Evolutionary conservation across 1,284 basidiomycete genomes (phyloP).

Genomic region (Cerioporus squamosus): DNA sequence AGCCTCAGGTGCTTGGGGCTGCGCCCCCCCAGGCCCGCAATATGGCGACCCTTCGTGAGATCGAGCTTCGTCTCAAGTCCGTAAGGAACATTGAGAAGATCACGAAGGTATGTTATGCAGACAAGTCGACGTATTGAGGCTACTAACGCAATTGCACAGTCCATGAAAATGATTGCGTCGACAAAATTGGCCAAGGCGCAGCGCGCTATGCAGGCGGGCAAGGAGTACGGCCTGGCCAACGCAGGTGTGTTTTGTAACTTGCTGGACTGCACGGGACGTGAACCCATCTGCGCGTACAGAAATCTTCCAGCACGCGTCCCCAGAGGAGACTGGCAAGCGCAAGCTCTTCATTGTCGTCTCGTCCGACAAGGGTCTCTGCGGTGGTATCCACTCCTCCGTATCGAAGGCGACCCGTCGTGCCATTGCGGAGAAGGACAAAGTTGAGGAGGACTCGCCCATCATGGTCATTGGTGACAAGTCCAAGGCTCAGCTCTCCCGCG

Average conservation of each 20-base stretch:
- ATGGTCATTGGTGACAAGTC: slow-evolving; percentile 98
- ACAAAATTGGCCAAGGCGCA: slow-evolving; percentile 97
- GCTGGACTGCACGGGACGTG: background rate
- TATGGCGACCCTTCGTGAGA: slow-evolving; percentile 97
- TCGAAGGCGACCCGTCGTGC: slow-evolving; percentile 86
- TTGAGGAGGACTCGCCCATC: slow-evolving; percentile 69
- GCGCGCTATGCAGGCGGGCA: slow-evolving; percentile 92
- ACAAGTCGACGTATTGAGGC: background rate
- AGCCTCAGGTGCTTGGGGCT: slow-evolving; percentile 61
- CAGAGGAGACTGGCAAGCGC: slow-evolving; percentile 65
- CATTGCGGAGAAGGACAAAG: slow-evolving; percentile 52
- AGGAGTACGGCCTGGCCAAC: slow-evolving; percentile 95
- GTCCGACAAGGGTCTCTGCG: slow-evolving; percentile 99
- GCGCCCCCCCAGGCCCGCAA: slow-evolving; percentile 75
- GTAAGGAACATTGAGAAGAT: slow-evolving; percentile 99
- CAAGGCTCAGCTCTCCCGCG: slow-evolving; percentile 88
- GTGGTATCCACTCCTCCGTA: slow-evolving; percentile 99
- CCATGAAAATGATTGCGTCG: slow-evolving; percentile 99
- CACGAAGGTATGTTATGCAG: slow-evolving; percentile 76
- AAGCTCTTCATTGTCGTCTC: slow-evolving; percentile 94
- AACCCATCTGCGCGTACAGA: slow-evolving; percentile 51
- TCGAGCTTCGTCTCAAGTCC: slow-evolving; percentile 96
- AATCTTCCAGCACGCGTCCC: slow-evolving; percentile 77
- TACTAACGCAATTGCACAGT: slow-evolving; percentile 53
- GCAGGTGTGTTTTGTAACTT: slow-evolving; percentile 63